Evolutionary conservation across 306 rosid genomes (phyloP), one percentile per base, ranked within the genome.

Genomic region (Rubus idaeus): DNA sequence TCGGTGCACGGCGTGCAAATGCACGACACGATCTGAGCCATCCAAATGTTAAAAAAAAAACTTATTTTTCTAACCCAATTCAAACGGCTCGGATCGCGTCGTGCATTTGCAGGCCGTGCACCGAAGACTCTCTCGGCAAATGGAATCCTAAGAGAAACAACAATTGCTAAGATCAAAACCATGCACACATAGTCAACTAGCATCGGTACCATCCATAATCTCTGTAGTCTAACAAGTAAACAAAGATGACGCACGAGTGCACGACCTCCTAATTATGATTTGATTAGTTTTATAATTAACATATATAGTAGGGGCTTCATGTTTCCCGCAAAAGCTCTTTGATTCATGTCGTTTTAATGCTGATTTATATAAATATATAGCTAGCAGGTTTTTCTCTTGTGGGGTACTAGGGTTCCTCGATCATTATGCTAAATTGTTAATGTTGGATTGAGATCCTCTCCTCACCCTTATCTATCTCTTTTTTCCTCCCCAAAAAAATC

Each of bases 141-240:
- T 30, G 35, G 35, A 30, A 30, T 30, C 35, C 35, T 30, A 30
- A 30, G 35, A 30, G 1, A 30, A 30, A 30, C 35, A 30, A 30
- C 35, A 30, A 30, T 30, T 30, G 35, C 35, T 30, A 30, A 30
- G 35, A 30, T 30, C 35, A 30, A 30, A 30, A 30, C 35, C 35
- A 30, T 68, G 58, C 21, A 21, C 20, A 41, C 2, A 41, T 4
- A 66, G 82, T 82, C 80, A 69, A 82, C 17, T 67, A 51, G 47
- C 79, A 73, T 85, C 77, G 88, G 68, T 21, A 37, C n/a, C 44
- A 71, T 68, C 16, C 44, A 71, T 68, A 67, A 79, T 60, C 44
- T 61, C 41, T 16, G 52, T 10, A 20, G 50, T 3, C 66, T 12
- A 39, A 37, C 64, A 40, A 53, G 65, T n/a, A 51, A 60, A 49